Percentiles rank a stretch among this genome's conserved stretches.
These are phyloP conservation scores for Aureobasidium sp. DNA, from an alignment of 2,329 filamentous ascomycete genomes.

Conservation along the genomic window DNA sequence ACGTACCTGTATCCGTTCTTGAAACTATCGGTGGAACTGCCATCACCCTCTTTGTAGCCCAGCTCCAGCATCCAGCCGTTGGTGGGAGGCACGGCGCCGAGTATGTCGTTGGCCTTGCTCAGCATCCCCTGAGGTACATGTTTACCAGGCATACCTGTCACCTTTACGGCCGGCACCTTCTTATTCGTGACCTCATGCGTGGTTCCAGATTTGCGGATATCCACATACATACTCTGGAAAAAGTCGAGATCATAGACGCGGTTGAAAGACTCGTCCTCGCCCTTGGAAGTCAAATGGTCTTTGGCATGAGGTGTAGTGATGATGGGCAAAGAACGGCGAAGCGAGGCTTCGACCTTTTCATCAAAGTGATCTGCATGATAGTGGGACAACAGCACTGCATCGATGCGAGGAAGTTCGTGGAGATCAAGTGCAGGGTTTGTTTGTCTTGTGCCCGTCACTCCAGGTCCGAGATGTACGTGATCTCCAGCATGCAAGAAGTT, in stretches of 20 bases:
- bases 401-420: conserved; percentile 52
- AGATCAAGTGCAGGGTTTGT: conserved; percentile 57
- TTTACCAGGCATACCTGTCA: conserved; percentile 59
- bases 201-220: conserved; percentile 27
- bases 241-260: conserved; percentile 50
- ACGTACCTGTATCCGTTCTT: conserved; percentile 42
- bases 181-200: conserved; percentile 13
- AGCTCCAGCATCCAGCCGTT: conserved; percentile 63
- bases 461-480: conserved; percentile 60
- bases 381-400: conserved; percentile 55
- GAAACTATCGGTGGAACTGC: conserved; percentile 26
- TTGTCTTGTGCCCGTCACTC: conserved; percentile 47
- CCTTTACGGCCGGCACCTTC: conserved; percentile 42
- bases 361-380: conserved; percentile 59
- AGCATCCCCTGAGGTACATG: conserved; percentile 48
- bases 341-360: conserved; percentile 43
- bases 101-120: conserved; percentile 40
- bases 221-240: conserved; percentile 47
- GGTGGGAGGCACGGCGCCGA: conserved; percentile 53
- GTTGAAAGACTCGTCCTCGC: conserved; percentile 45
- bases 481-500: conserved; percentile 62
- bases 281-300: conserved; percentile 40
- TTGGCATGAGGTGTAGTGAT: conserved; percentile 58
- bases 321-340: conserved; percentile 52
- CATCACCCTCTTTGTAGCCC: conserved; percentile 35